phyloP scores from a whole-genome alignment of 768 basidiomycete species.

The Tulasnella sp. region DNA sequence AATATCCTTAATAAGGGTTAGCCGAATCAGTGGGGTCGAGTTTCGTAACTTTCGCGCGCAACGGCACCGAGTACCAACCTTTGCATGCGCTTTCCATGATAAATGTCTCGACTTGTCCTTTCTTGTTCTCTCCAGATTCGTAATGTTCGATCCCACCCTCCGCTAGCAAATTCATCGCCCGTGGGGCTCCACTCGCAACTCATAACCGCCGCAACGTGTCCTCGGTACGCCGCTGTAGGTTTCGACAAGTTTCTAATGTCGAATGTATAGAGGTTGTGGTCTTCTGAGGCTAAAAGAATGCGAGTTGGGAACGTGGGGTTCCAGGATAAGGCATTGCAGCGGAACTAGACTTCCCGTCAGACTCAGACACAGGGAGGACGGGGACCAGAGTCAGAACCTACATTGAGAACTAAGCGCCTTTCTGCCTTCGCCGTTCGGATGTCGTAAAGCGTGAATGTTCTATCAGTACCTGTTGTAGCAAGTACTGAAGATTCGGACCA shows the following conservation, averaged over 20 bases:
- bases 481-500: conserved; percentile 91
- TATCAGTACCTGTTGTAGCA: conserved; percentile 92
- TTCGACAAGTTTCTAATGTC: conserved; percentile 82
- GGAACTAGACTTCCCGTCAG: conserved; percentile 58
- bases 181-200: conserved; percentile 98
- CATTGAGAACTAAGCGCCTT: conserved; percentile 86
- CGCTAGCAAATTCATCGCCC: conserved; percentile 92
- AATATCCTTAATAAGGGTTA: conserved; percentile 64
- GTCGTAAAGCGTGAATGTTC: conserved; percentile 95
- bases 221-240: conserved; percentile 94
- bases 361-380: not conserved
- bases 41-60: not conserved
- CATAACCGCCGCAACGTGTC: conserved; percentile 95
- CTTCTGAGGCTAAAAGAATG: conserved; percentile 93
- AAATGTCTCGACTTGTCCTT: conserved; percentile 83
- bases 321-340: conserved; percentile 88
- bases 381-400: conserved; percentile 42
- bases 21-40: not conserved
- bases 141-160: conserved; percentile 94
- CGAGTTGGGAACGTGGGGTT: conserved; percentile 94
- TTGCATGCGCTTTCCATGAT: conserved; percentile 99
- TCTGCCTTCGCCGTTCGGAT: conserved; percentile 97
- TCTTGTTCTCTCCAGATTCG: conserved; percentile 89
- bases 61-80: conserved; percentile 52
- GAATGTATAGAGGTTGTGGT: conserved; percentile 98